These are phyloP conservation scores for Acanthamoeba triangularis DNA, from an alignment of 208 protist genomes.

Conservation along the genomic window DNA sequence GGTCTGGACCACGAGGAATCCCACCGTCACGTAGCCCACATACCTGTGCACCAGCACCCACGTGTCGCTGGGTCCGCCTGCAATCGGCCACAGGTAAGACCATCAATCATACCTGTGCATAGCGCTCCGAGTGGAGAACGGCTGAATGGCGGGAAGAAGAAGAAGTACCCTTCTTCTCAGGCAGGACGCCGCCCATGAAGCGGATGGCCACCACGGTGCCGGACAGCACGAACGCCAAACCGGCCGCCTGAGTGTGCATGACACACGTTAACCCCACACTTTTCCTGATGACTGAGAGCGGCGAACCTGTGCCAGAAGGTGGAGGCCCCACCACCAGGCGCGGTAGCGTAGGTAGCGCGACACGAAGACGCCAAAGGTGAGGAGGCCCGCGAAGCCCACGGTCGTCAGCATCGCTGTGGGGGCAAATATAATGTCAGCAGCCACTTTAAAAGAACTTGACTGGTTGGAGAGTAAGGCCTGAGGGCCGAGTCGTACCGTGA, in stretches of 20 bases:
- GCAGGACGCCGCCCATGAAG: constrained; percentile 24
- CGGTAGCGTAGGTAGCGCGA: constrained; percentile 23
- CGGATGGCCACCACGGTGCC: background rate
- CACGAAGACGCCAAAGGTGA: constrained; percentile 40
- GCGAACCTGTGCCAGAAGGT: background rate
- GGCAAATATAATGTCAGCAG: background rate
- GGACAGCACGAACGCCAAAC: constrained; percentile 23
- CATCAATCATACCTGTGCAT: no score
- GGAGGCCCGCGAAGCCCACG: constrained; percentile 5
- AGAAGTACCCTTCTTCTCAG: background rate
- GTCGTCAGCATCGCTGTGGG: background rate
- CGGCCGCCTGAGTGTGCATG: background rate
- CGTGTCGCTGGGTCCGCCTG: constrained; percentile 10
- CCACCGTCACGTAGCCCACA: constrained; percentile 1
- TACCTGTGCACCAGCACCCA: constrained; percentile 28
- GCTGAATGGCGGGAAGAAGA: no score
- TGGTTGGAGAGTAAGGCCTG: no score
- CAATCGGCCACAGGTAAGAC: no score
- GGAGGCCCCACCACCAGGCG: constrained; percentile 8
- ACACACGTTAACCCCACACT: no score
- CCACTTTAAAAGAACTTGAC: background rate
- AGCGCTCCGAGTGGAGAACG: no score
- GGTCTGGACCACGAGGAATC: constrained; percentile 21
- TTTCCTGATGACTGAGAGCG: no score
- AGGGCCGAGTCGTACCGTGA: background rate